phyloP scores from a whole-genome alignment of 768 basidiomycete genomes.

The Floccularia luteovirens region DNA sequence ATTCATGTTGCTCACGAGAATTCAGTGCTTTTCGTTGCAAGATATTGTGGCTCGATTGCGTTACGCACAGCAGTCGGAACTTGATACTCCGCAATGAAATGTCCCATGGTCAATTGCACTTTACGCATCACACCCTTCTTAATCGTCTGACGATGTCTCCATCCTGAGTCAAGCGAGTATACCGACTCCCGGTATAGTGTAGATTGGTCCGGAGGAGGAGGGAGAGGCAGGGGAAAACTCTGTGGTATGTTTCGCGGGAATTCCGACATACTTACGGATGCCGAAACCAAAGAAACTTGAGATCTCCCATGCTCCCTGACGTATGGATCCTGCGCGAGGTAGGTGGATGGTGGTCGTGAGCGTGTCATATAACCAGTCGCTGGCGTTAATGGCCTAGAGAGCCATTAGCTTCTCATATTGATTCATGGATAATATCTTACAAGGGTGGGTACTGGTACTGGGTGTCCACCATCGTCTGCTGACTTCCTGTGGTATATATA shows the following conservation, averaged over 20 bases:
- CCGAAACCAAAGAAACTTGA: conserved; percentile 4
- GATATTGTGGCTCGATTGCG: conserved; percentile 70
- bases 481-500: too few species aligned
- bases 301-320: conserved; percentile 48
- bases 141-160: conserved; percentile 70
- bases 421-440: too few species aligned
- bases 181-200: not conserved
- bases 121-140: conserved; percentile 80
- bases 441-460: too few species aligned
- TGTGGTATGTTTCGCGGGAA: not conserved
- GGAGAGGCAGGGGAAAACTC: not conserved
- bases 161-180: conserved; percentile 32
- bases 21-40: conserved; percentile 62
- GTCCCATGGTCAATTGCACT: conserved; percentile 82
- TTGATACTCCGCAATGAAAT: conserved; percentile 79
- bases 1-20: conserved; percentile 48
- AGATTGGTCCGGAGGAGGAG: not conserved
- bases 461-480: too few species aligned
- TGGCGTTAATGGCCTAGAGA: too few species aligned
- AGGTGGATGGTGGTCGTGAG: too few species aligned
- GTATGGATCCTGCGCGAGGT: too few species aligned
- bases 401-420: too few species aligned
- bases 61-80: conserved; percentile 73
- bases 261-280: conserved; percentile 2
- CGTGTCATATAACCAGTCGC: too few species aligned